Evolutionary conservation across 225 moss, liverwort and hornwort genomes (phyloP).

Genomic region (Neckera pumila): DNA sequence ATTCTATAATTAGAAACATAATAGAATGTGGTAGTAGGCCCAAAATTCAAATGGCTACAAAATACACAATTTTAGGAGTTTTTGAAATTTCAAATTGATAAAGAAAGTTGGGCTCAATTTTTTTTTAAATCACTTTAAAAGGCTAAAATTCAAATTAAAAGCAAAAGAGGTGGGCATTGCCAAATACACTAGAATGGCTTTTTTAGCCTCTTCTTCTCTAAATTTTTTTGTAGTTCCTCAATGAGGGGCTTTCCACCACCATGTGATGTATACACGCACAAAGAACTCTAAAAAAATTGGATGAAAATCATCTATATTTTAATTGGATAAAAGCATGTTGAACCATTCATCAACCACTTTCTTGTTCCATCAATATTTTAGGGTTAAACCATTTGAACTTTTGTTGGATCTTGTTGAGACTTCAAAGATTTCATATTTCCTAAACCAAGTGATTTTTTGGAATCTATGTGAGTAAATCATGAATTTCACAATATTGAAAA

Average conservation of each 20-base stretch:
- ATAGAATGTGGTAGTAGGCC: fast-evolving
- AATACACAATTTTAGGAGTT: background rate
- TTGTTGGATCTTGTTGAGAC: background rate
- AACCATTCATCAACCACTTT: background rate
- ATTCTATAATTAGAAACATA: background rate
- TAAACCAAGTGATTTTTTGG: background rate
- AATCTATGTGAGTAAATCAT: background rate
- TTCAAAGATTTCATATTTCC: background rate
- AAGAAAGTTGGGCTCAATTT: fast-evolving
- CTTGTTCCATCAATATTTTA: no score
- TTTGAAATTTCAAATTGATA: background rate
- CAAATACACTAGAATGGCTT: background rate
- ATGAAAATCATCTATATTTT: background rate
- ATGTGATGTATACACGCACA: background rate
- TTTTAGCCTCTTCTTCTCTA: background rate
- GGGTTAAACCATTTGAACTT: background rate
- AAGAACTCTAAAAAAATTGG: background rate
- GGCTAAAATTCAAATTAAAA: background rate
- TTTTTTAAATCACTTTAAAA: background rate
- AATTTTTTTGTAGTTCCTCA: background rate
- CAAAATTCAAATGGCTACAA: background rate
- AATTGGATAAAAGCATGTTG: background rate
- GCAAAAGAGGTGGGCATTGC: background rate
- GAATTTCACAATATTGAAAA: background rate
- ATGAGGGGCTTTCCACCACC: background rate